These are phyloP conservation scores for Tylopilus intermedius DNA, from an alignment of 768 basidiomycete species.

Conservation along the genomic window DNA sequence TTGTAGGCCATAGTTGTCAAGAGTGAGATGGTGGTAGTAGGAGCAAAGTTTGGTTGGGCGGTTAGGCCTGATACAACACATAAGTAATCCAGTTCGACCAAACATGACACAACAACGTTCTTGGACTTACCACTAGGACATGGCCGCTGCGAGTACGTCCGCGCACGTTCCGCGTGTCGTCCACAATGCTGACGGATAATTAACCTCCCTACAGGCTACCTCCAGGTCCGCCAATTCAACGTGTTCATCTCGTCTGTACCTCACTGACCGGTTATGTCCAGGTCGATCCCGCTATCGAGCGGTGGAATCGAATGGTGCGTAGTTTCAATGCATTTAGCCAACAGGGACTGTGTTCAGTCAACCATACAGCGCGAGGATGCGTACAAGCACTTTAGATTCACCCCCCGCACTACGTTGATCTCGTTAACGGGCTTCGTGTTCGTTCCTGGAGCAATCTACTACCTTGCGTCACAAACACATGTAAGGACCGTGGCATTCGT, in stretches of 20 bases:
- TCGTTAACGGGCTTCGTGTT: slow-evolving; percentile 58
- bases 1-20: slow-evolving; percentile 57
- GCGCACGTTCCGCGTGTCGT: neutral
- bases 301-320: slow-evolving; percentile 57
- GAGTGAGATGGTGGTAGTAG: slow-evolving; percentile 20
- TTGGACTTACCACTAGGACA: slow-evolving; percentile 29
- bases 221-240: slow-evolving; percentile 43
- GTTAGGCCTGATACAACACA: neutral
- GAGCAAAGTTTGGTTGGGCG: slow-evolving; percentile 13
- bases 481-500: slow-evolving; percentile 33
- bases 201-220: slow-evolving; percentile 39
- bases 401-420: slow-evolving; percentile 58
- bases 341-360: neutral
- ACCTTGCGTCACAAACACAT: slow-evolving; percentile 38
- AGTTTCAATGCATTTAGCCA: slow-evolving; percentile 6
- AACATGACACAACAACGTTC: slow-evolving; percentile 29
- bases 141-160: slow-evolving; percentile 64
- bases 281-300: slow-evolving; percentile 56
- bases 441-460: slow-evolving; percentile 52
- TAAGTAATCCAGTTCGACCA: slow-evolving; percentile 14
- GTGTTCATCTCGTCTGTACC: neutral
- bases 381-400: slow-evolving; percentile 83
- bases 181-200: slow-evolving; percentile 13
- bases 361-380: slow-evolving; percentile 67
- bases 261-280: slow-evolving; percentile 10